phyloP scores from a whole-genome alignment of 2,329 filamentous ascomycete genomes.

The Fusarium sp. region DNA sequence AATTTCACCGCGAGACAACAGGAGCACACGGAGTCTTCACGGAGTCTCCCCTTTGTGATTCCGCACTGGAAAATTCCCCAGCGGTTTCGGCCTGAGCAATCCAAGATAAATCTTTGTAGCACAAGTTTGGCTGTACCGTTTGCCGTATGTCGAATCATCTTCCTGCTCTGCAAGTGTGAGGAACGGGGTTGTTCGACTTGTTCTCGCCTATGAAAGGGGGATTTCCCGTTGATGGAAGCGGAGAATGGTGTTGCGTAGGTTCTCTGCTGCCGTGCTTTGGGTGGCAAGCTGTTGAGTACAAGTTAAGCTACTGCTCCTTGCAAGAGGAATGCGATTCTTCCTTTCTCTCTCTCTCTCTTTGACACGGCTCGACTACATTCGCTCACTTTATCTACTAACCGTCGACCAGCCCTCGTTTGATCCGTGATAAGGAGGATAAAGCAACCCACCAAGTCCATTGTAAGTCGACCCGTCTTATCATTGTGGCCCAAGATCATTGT shows the following conservation, averaged over 20 bases:
- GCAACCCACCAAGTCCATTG: background rate
- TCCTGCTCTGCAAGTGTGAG: conserved; percentile 5
- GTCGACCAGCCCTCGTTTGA: conserved; percentile 20
- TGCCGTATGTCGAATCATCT: conserved; percentile 41
- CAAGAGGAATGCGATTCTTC: background rate
- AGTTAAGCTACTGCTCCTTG: conserved; percentile 32
- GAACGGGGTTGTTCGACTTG: conserved; percentile 18
- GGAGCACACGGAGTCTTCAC: conserved; percentile 26
- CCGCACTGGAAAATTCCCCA: conserved; percentile 35
- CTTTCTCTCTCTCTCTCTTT: background rate
- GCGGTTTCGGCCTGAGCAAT: conserved; percentile 31
- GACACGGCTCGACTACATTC: conserved; percentile 2
- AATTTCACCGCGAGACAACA: conserved; percentile 42
- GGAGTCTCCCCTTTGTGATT: conserved; percentile 28
- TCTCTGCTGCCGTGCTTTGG: conserved; percentile 27
- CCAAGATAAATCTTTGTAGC: conserved; percentile 32
- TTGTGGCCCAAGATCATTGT: background rate
- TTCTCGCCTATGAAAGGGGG: conserved; percentile 22
- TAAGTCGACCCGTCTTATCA: conserved; percentile 17
- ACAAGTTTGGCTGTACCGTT: conserved; percentile 41
- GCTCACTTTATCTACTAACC: background rate
- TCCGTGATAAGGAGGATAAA: conserved; percentile 2
- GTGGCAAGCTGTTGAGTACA: conserved; percentile 34
- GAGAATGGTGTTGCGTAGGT: conserved; percentile 23
- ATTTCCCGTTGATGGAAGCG: conserved; percentile 7